Conservation (phyloP, 768 basidiomycete genomes). For the Chalciporus sphaerocephalus region DNA sequence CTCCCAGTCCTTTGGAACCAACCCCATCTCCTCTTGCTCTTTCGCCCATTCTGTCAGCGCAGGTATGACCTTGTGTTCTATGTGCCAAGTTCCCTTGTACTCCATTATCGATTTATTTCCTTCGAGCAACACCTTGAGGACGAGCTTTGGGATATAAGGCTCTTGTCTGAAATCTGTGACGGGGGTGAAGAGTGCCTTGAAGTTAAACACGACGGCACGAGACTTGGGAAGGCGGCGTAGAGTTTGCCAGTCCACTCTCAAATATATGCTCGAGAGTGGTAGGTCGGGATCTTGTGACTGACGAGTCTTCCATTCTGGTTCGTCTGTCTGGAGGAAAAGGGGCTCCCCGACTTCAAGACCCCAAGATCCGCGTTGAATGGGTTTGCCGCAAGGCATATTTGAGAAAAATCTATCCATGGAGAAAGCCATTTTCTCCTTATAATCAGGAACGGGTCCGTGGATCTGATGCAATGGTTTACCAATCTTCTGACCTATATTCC, state of each 20-base stretch:
- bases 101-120: slow-evolving; percentile 37
- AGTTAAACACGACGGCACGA: slow-evolving; percentile 49
- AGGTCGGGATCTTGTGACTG: slow-evolving; percentile 35
- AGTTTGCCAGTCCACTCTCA: slow-evolving; percentile 57
- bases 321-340: slow-evolving; percentile 40
- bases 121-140: slow-evolving; percentile 42
- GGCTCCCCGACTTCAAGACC: slow-evolving; percentile 47
- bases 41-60: slow-evolving; percentile 42
- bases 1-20: slow-evolving; percentile 46
- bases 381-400: slow-evolving; percentile 43
- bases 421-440: slow-evolving; percentile 44
- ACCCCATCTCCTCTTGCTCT: slow-evolving; percentile 45
- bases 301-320: slow-evolving; percentile 35
- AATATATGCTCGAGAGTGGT: slow-evolving; percentile 36
- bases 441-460: slow-evolving; percentile 46
- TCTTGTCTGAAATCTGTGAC: slow-evolving; percentile 40
- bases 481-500: slow-evolving; percentile 46
- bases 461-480: slow-evolving; percentile 45
- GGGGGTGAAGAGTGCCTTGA: slow-evolving; percentile 51
- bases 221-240: slow-evolving; percentile 46
- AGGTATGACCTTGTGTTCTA: slow-evolving; percentile 44
- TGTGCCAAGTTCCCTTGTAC: slow-evolving; percentile 42
- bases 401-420: slow-evolving; percentile 51
- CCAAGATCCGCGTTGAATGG: slow-evolving; percentile 54
- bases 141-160: slow-evolving; percentile 44